Base-by-base conservation (phyloP, 106 monocot species). In the Dendrobium huoshanense region DNA sequence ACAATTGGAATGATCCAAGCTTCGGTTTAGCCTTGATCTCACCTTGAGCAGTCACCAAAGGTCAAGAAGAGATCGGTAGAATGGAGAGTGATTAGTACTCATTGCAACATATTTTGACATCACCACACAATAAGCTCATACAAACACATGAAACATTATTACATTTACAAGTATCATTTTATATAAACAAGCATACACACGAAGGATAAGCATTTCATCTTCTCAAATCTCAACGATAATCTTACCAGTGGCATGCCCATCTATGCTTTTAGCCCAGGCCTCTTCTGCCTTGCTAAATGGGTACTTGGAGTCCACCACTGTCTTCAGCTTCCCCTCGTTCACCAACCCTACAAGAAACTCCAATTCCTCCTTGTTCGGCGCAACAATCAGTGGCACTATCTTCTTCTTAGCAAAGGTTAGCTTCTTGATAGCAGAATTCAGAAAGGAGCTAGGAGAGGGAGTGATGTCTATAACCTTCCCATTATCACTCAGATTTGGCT, bases 201-300 rank as follows among this genome's bases (percentile, higher is more conserved):
- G 15, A 51, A 51, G 2, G 1, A 10, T 51, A 51, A 51, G 51
- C 51, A 51, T 51, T 51, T 13, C 51, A 51, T 51, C 51, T 13
- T 11, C 51, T 86, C 48, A 80, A 81, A 89, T 86, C 58, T 89
- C 84, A 0, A 89, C 73, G n/a, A 86, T 84, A 1, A 89, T 79
- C 79, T 89, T 89, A 5, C 89, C 89, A 0, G 89, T 89, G 11
- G 86, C 86, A 77, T 89, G 89, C n/a, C 89, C 89, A 15, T 84
- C 86, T 9, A 81, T 84, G 77, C 83, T 86, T 75, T 76, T 84
- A 56, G 68, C 77, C 89, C 89, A 89, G 41, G 89, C 89, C 11
- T 89, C 86, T 22, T 79, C 79, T 0, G 81, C 86, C 29, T 42
- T 77, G 17, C 80, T 49, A 48, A 86, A 45, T 7, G 81, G 76